Base-by-base conservation (phyloP, 257 asterid genomes). In the Vinca minor region DNA sequence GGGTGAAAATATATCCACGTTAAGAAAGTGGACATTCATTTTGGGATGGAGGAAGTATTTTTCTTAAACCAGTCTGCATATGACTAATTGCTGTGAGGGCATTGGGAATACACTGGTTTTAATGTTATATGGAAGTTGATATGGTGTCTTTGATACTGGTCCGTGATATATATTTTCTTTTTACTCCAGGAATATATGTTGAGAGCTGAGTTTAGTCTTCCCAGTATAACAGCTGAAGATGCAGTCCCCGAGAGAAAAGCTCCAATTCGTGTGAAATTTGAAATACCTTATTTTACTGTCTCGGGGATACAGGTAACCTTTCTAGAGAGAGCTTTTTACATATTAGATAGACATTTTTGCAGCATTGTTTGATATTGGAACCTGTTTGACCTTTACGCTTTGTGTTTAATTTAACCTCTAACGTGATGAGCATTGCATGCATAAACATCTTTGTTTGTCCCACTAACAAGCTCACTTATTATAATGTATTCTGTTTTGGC, bases 241-340 rank as follows among this genome's bases (percentile, higher is more conserved):
- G 68, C 90, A 66, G 74, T 75, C 55, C 94, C 95, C 0, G 99
- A 93, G 83, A 85, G 95, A 79, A 93, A 93, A 73, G 97, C 97
- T 85, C 99, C 99, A 8, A 83, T 93, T 47, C 77, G 97, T 65
- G 95, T 93, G 81, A 93, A 93, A 77, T 93, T 93, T 77, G 99
- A 93, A 80, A 93, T 93, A 71, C 99, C 99, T 8, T 93, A 93
- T 78, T 93, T 93, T 78, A 93, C 99, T 14, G 99, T 93, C 76
- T 93, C 99, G 42, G 99, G 99, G 75, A 93, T 93, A 77, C 99
- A 93, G 96, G 99, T 85, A 64, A 73, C 76, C 58, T 39, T 66
- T 65, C 13, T 34, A 44, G 49, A 38, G 59, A 64, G 38, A 26
- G 49, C 57, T 20, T 20, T 10, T 56, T 31, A 8, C 14, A 28